Evolutionary conservation across 1,139 yeast species (phyloP), one percentile per base, ranked within the genome.

Genomic region (Debaryomyces subglobosus): DNA sequence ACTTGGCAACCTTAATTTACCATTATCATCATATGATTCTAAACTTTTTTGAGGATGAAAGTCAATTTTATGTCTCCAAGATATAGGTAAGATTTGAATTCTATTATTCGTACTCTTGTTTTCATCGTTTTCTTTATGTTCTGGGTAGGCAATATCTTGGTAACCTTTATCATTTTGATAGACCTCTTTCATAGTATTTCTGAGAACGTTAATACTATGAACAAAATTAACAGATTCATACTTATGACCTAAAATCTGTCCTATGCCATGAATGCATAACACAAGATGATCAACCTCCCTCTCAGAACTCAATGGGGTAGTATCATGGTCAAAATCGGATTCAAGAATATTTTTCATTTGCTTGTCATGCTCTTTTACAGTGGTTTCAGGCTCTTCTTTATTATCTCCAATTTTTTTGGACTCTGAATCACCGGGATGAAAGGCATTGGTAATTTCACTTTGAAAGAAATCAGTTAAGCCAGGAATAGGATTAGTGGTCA

Each of bases 251-350:
- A 94, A 73, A 37, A 86, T 83, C 64, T 94, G 99, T 1, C 98
- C 98, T 53, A 94, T 89, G 0, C 99, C 98, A 65, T 94, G 99
- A 41, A 92, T 79, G 55, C 96, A 94, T 15, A 94, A 72, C 1
- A 92, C 81, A 48, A 94, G 68, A 66, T 94, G 97, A 45, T 89
- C 91, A 15, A 91, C 77, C 27, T 81, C 74, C 50, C 96, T 69
- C 36, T 74, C 66, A 4, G 78, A 69, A 20, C 67, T 62, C 27
- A 65, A 58, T 1, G 55, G 44, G 1, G 64, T 65, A 9, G 68
- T 65, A 20, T 74, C 73, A 36, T 68, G 68, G 27, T 77, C 71
- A 57, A 74, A 82, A 60, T 84, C 90, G 6, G 74, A 64, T 54
- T 81, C 84, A 53, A 84, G 65, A 43, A 78, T 79, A 12, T 67